phyloP scores from a whole-genome alignment of 2,329 filamentous ascomycete genomes.

The Shiraia bambusicola region DNA sequence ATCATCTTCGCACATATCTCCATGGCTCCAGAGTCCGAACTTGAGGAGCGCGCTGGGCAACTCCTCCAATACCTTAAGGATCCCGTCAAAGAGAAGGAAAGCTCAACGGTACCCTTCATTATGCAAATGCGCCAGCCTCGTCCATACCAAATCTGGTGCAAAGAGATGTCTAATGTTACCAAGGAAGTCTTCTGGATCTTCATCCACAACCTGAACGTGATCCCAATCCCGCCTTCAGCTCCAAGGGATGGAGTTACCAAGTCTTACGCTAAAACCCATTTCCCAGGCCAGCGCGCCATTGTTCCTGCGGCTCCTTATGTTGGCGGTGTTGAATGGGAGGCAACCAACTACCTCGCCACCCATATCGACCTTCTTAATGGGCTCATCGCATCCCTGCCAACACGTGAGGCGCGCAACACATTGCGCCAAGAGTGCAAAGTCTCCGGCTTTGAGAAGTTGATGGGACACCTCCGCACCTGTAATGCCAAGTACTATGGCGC shows the following conservation, averaged over 20 bases:
- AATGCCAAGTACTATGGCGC: slow-evolving; percentile 97
- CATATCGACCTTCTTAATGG: slow-evolving; percentile 93
- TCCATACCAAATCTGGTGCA: slow-evolving; percentile 91
- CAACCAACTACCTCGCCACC: slow-evolving; percentile 90
- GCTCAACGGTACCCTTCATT: slow-evolving; percentile 80
- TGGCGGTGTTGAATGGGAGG: slow-evolving; percentile 97
- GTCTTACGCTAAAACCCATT: slow-evolving; percentile 65
- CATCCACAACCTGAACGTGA: slow-evolving; percentile 86
- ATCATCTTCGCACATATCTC: slow-evolving; percentile 87
- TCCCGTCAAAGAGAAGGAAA: slow-evolving; percentile 68
- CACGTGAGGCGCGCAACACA: slow-evolving; percentile 67
- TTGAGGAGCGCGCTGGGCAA: slow-evolving; percentile 68
- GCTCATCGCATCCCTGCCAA: slow-evolving; percentile 78
- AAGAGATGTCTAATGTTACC: slow-evolving; percentile 87
- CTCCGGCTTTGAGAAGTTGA: slow-evolving; percentile 87
- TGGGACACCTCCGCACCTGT: slow-evolving; percentile 82
- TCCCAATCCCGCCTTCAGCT: slow-evolving; percentile 59
- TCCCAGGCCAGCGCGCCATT: slow-evolving; percentile 82
- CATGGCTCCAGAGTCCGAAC: slow-evolving; percentile 56
- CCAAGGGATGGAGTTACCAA: slow-evolving; percentile 13
- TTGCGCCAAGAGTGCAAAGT: slow-evolving; percentile 77
- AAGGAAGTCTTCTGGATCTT: slow-evolving; percentile 99
- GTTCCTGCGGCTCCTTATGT: slow-evolving; percentile 95
- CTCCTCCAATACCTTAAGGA: slow-evolving; percentile 80
- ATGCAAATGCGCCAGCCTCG: slow-evolving; percentile 83